Percentiles rank a stretch among this genome's conserved stretches.
phyloP scores from a whole-genome alignment of 2,329 filamentous ascomycete genomes.

The Chaetoscypha palmicola region DNA sequence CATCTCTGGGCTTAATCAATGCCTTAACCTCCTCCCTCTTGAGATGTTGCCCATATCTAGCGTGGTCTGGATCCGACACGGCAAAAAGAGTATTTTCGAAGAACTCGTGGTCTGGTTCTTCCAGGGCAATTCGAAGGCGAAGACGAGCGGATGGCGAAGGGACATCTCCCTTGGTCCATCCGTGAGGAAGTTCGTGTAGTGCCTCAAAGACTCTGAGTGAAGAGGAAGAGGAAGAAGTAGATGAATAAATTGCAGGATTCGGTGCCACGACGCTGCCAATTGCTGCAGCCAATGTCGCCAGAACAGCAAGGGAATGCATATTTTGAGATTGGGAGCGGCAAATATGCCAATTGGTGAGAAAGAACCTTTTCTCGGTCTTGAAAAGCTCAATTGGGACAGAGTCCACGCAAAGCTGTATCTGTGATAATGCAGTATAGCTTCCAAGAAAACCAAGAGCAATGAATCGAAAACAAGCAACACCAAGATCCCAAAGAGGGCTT shows the following conservation, averaged over 20 bases:
- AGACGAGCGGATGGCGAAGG: conserved; percentile 15
- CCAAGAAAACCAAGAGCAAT: neutral
- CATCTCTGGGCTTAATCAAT: conserved; percentile 44
- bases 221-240: conserved; percentile 5
- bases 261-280: conserved; percentile 1
- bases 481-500: neutral
- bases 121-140: conserved; percentile 28
- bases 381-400: neutral
- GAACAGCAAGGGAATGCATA: conserved; percentile 2
- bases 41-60: conserved; percentile 48
- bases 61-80: conserved; percentile 40
- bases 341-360: neutral
- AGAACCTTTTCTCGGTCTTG: neutral
- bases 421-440: neutral
- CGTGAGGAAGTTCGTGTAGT: conserved; percentile 17
- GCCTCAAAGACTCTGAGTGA: conserved; percentile 21
- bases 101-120: conserved; percentile 38
- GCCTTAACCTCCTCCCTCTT: conserved; percentile 43
- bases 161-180: conserved; percentile 20
- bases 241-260: conserved; percentile 2
- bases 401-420: neutral
- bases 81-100: conserved; percentile 37
- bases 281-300: conserved; percentile 1
- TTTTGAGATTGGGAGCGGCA: neutral
- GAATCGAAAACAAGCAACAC: neutral